Evolutionary conservation across 2,329 filamentous ascomycete species (phyloP), one percentile per base, ranked within the genome.

Genomic region (Neobulgaria alba): DNA sequence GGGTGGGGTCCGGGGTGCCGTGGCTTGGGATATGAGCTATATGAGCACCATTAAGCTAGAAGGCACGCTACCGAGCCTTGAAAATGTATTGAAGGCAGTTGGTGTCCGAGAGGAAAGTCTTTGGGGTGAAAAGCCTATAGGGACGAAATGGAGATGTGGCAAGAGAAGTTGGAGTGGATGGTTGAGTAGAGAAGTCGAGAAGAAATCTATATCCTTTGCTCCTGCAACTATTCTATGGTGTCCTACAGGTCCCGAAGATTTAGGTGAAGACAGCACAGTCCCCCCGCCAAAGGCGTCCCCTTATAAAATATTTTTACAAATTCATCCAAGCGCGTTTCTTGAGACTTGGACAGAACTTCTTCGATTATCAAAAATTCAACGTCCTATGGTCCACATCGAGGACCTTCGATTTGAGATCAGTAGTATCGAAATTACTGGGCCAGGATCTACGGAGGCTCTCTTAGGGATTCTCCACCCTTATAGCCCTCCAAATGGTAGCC

Each of bases 21-120:
- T 96, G 32, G 80, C 80, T 1, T 96, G 90, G 88, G 92, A 98
- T 63, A 85, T 79, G 68, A 96, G 89, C 60, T 98, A 95, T 59
- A 83, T 92, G 67, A 85, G 85, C 52, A 95, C 87, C 1, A 82
- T 96, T 49, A 73, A 81, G 10, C 59, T 96, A 3, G 79, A 82
- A 51, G 92, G 89, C 0, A 65, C 68, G 10, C 66, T 75, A 30
- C 62, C 67, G 20, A 80, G 79, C 39, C 65, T 95, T 30, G 68
- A 79, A 41, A 72, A 74, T 29, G 67, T 90, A 8, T 60, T 96
- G 23, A 77, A 68, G 54, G 71, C 69, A 4, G 53, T 95, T 2
- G 80, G 83, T 1, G 61, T 87, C 33, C 66, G 66, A 1, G 70
- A 77, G 15, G 69, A 76, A 10, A 68, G 72, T 12, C 64, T 77